Conservation (phyloP, 2,329 filamentous ascomycete genomes). For the Colletotrichum higginsianum region DNA sequence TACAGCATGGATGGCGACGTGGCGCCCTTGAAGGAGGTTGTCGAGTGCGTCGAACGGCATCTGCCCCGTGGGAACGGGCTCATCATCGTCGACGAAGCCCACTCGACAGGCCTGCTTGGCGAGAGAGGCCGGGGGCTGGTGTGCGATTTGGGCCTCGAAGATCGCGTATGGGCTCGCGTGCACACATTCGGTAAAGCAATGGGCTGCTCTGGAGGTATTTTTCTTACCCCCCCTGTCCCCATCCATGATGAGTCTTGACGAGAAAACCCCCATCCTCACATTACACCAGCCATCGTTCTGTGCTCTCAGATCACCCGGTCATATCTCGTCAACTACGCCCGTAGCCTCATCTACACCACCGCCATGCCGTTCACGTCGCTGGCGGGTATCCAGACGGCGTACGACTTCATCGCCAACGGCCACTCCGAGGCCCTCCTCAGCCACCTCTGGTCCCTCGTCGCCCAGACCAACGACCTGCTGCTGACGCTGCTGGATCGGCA, state of each 20-base stretch:
- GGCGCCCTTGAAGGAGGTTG: conserved; percentile 73
- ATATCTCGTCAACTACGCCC: conserved; percentile 83
- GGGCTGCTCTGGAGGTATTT: conserved; percentile 78
- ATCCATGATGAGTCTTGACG: not conserved
- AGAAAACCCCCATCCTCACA: conserved; percentile 21
- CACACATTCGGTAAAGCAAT: conserved; percentile 79
- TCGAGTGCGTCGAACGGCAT: conserved; percentile 68
- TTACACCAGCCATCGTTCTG: conserved; percentile 65
- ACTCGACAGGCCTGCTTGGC: conserved; percentile 75
- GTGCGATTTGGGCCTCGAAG: conserved; percentile 68
- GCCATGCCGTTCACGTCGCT: conserved; percentile 75
- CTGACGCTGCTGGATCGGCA: conserved; percentile 50
- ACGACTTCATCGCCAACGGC: conserved; percentile 68
- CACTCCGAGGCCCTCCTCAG: conserved; percentile 56
- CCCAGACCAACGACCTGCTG: conserved; percentile 61
- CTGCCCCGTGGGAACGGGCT: conserved; percentile 73
- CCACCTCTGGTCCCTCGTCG: conserved; percentile 62
- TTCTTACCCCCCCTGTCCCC: not conserved
- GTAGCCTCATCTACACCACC: conserved; percentile 82
- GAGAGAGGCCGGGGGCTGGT: conserved; percentile 71
- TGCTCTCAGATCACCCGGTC: conserved; percentile 71
- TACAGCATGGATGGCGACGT: conserved; percentile 91
- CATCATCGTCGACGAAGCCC: conserved; percentile 78
- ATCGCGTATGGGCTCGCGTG: conserved; percentile 69
- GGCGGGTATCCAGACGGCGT: conserved; percentile 70